Base-by-base conservation (phyloP, 768 basidiomycete species). In the Boletus eberwhitei region DNA sequence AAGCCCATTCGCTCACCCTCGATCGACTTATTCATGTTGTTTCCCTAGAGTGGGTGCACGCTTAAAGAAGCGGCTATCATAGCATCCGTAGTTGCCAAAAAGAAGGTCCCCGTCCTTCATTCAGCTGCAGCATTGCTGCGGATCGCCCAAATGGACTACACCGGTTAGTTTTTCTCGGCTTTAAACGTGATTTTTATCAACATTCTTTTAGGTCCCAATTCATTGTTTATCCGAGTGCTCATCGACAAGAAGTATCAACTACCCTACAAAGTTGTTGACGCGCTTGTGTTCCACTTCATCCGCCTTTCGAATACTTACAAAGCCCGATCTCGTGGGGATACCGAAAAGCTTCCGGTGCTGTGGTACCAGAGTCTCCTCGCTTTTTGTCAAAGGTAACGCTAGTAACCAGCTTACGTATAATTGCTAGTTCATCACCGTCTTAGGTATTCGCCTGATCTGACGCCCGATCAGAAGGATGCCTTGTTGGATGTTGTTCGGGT, bases 301-400 rank as follows among this genome's bases (percentile, higher is more conserved):
- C 88, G 94, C 24, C 85, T 98, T 40, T 93, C 94, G 24, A 96
- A 97, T 70, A 87, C 86, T 14, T 90, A 92, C 74, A 91, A 87
- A 72, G 85, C 83, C 42, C 84, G 79, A 53, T 77, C 75, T 19
- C 77, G 83, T 45, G 87, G 84, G 24, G 89, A 91, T 46, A 74
- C 83, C 2, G 86, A 88, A 44, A 86, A 86, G 67, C 79, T 98
- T 31, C 96, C 97, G n/a, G 97, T 98, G 13, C 77, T 99, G 12
- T 99, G 97, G 97, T 93, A 99, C 70, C 97, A 99, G 73, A 92
- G 90, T 69, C 77, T 99, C 50, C 79, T 99, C 22, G 92, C 95
- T 4, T 98, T 98, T 69, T 85, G 83, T 37, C 97, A 99, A 73
- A 78, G 96, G 94, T 93, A 41, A 64, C 71, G 11, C 13, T 22